phyloP scores from a whole-genome alignment of 1,139 yeast genomes.

The Pichia sp. region DNA sequence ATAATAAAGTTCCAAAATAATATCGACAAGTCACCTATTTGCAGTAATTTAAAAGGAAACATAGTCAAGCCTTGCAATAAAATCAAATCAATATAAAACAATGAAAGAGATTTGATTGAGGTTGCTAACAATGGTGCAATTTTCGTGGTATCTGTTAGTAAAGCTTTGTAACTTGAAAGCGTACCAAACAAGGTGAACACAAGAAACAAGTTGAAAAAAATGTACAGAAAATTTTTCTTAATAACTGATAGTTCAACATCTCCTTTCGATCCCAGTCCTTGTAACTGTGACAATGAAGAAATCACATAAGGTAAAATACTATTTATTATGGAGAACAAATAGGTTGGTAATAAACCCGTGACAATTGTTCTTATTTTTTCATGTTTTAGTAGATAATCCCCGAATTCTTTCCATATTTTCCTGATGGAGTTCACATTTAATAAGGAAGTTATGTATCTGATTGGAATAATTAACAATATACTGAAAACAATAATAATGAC shows the following conservation, averaged over 20 bases:
- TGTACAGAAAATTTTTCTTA: slow-evolving; percentile 74
- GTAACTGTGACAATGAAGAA: slow-evolving; percentile 56
- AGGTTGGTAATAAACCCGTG: slow-evolving; percentile 73
- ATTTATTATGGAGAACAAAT: slow-evolving; percentile 67
- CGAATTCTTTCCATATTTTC: slow-evolving; percentile 67
- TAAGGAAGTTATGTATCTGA: slow-evolving; percentile 63
- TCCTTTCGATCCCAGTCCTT: slow-evolving; percentile 73
- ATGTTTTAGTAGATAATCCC: slow-evolving; percentile 48
- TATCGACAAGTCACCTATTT: slow-evolving; percentile 40
- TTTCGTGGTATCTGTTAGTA: slow-evolving; percentile 67
- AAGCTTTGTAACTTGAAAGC: slow-evolving; percentile 54
- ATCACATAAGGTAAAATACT: slow-evolving; percentile 69
- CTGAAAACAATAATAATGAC: slow-evolving; percentile 55
- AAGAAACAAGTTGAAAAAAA: slow-evolving; percentile 75
- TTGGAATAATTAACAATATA: slow-evolving; percentile 64
- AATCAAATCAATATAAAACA: slow-evolving; percentile 77
- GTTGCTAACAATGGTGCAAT: slow-evolving; percentile 73
- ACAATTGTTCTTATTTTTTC: slow-evolving; percentile 55
- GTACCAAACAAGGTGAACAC: slow-evolving; percentile 81
- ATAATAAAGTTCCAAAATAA: slow-evolving; percentile 35
- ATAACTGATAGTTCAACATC: slow-evolving; percentile 76
- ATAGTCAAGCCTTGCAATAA: slow-evolving; percentile 79
- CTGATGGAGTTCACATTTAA: slow-evolving; percentile 61
- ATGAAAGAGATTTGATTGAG: slow-evolving; percentile 58
- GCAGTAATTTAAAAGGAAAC: slow-evolving; percentile 67